Conservation (phyloP, 495 filamentous ascomycete genomes). For the Rusavskia elegans region DNA sequence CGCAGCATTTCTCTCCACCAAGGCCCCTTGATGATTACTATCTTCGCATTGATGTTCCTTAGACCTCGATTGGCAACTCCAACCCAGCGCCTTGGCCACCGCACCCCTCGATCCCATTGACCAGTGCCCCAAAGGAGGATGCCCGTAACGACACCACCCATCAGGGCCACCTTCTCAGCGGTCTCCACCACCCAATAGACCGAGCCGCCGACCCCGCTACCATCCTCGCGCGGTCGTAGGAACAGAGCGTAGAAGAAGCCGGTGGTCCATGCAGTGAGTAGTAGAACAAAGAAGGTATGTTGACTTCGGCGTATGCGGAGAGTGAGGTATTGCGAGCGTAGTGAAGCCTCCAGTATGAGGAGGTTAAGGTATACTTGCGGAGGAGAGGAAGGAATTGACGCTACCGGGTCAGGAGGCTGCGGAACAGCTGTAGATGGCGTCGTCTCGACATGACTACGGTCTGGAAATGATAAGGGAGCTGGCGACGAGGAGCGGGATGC, state of each 20-base stretch:
- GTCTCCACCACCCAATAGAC: conserved; percentile 93
- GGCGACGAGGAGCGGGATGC: conserved; percentile 17
- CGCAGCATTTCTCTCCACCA: conserved; percentile 66
- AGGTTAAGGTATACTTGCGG: conserved; percentile 99
- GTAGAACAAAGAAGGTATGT: conserved; percentile 82
- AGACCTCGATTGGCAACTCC: conserved; percentile 76
- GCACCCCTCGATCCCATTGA: conserved; percentile 84
- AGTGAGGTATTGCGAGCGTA: conserved; percentile 83
- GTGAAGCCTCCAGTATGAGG: conserved; percentile 84
- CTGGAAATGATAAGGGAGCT: conserved; percentile 15
- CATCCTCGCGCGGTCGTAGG: conserved; percentile 78
- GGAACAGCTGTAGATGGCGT: conserved; percentile 22
- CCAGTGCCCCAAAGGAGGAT: conserved; percentile 84
- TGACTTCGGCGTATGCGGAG: conserved; percentile 77
- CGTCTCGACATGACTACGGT: conserved; percentile 14
- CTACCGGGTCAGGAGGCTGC: conserved; percentile 51
- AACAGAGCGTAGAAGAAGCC: conserved; percentile 81
- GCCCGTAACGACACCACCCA: conserved; percentile 70
- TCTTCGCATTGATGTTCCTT: conserved; percentile 83
- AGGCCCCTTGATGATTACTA: conserved; percentile 70
- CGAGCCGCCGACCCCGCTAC: conserved; percentile 72
- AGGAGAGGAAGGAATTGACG: conserved; percentile 70
- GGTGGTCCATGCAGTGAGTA: conserved; percentile 62
- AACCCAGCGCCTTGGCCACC: conserved; percentile 89
- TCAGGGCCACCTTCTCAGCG: conserved; percentile 70